Percentiles rank a stretch among this genome's conserved stretches.
Evolutionary conservation across 148 eudicot genomes (phyloP).

Genomic region (Rhododendron vialii): DNA sequence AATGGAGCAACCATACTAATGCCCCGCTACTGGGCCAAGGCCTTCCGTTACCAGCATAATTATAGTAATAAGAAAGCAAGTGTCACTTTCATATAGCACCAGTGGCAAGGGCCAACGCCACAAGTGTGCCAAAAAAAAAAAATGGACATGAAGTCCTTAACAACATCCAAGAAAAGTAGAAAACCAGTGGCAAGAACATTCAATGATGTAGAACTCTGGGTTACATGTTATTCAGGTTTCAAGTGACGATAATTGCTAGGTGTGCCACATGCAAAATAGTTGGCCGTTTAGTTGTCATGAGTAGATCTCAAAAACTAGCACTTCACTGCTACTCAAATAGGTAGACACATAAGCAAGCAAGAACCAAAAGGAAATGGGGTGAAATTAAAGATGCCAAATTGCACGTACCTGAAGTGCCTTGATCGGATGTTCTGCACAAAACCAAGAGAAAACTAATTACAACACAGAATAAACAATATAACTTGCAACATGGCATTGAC

Average conservation of each 20-base stretch:
- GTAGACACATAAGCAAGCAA: neutral
- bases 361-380: conserved; percentile 1
- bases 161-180: neutral
- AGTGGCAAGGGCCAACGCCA: neutral
- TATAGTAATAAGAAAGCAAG: neutral
- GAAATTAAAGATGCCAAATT: neutral
- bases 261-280: neutral
- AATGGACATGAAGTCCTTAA: neutral
- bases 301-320: neutral
- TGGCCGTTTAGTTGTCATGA: neutral
- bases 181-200: neutral
- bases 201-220: neutral
- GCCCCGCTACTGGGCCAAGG: neutral
- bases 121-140: neutral
- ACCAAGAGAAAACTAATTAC: conserved; percentile 17
- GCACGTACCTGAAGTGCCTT: conserved; percentile 74
- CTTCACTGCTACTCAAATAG: neutral
- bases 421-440: conserved; percentile 77
- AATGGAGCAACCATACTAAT: neutral
- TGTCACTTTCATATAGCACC: neutral
- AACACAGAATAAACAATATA: neutral
- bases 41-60: neutral
- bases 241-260: conserved; percentile 3
- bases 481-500: neutral
- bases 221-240: conserved; percentile 3